Evolutionary conservation across 441 rosid genomes (phyloP), one percentile per base, ranked within the genome.

Genomic region (Erodium moschatum): DNA sequence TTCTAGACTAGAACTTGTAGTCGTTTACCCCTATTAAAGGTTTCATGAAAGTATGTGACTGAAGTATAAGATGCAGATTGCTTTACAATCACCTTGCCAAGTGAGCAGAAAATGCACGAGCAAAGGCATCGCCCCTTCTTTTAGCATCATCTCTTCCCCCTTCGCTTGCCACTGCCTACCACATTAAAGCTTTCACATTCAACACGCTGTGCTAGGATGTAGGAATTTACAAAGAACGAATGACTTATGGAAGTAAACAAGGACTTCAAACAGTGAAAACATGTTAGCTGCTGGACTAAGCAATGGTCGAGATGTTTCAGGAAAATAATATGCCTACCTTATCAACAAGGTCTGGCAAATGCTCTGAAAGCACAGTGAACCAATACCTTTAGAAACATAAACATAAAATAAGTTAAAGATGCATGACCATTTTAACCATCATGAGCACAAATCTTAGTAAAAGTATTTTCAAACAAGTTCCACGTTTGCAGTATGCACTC

Each of bases 141-240:
- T 86, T 90, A 16, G 97, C 97, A 82, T 94, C 97, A 66, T 90
- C 99, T 5, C 96, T 91, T 77, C 99, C 97, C 21, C 99, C 99
- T 86, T 91, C 99, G 81, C 97, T 95, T 77, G 97, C 99, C 72
- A 90, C 99, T 56, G 99, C 99, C 99, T 94, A 73, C 69, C 75
- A 77, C 60, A 72, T 76, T 77, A 72, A 63, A 60, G 29, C 68
- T 75, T 33, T 70, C 40, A 56, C 54, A 65, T 6, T 67, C 56
- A 62, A 10, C 16, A 40, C 18, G 18, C 38, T 31, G 19, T 52
- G 20, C 20, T 52, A 52, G n/a, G 60, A 50, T 6, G 6, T 48
- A 50, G 58, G 50, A 44, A 44, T 44, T 44, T 11, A 11, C 50
- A 11, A 11, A 44, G n/a, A 11, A 44, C 11, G 15, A 44, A 44